These are phyloP conservation scores for Glonium stellatum DNA, from an alignment of 495 filamentous ascomycete species.

Conservation along the genomic window DNA sequence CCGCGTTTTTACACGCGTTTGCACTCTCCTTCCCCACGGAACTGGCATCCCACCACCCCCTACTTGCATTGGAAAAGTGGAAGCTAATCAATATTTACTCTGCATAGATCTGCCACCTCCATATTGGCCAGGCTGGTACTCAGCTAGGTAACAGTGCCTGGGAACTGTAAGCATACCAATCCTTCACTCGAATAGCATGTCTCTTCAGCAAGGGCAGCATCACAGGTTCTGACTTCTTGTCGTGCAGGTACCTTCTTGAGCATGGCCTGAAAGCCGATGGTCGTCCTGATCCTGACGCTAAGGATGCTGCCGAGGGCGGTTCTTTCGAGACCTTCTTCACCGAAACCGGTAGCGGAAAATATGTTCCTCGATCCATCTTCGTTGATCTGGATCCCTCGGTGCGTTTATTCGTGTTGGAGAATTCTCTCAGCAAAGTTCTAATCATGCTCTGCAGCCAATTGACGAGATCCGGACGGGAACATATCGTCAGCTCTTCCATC, in stretches of 20 bases:
- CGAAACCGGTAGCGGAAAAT: slow-evolving; percentile 79
- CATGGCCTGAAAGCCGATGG: slow-evolving; percentile 80
- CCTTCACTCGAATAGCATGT: slow-evolving; percentile 3
- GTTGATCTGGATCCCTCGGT: slow-evolving; percentile 82
- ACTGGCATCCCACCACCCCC: background rate
- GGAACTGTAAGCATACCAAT: slow-evolving; percentile 65
- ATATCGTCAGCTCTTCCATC: slow-evolving; percentile 85
- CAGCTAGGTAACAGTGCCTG: slow-evolving; percentile 93
- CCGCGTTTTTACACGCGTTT: background rate
- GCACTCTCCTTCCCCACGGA: background rate
- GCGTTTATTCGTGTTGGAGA: slow-evolving; percentile 20
- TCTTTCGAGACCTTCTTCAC: slow-evolving; percentile 90
- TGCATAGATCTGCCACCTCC: slow-evolving; percentile 72
- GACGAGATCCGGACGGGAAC: slow-evolving; percentile 81
- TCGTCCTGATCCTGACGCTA: slow-evolving; percentile 54
- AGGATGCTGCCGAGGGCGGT: slow-evolving; percentile 56
- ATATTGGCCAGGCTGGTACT: slow-evolving; percentile 86
- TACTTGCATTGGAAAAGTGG: slow-evolving; percentile 1
- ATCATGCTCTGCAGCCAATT: slow-evolving; percentile 50
- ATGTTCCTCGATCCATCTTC: slow-evolving; percentile 84
- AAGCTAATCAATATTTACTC: slow-evolving; percentile 15
- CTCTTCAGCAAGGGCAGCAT: background rate
- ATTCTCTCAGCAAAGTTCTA: background rate
- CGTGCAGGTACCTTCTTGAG: slow-evolving; percentile 74
- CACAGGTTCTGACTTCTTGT: slow-evolving; percentile 7